A percentile compares a stretch with the other conserved stretches of the same genome.
Evolutionary conservation across 768 basidiomycete species (phyloP).

Genomic region (Hypsizygus marmoreus): DNA sequence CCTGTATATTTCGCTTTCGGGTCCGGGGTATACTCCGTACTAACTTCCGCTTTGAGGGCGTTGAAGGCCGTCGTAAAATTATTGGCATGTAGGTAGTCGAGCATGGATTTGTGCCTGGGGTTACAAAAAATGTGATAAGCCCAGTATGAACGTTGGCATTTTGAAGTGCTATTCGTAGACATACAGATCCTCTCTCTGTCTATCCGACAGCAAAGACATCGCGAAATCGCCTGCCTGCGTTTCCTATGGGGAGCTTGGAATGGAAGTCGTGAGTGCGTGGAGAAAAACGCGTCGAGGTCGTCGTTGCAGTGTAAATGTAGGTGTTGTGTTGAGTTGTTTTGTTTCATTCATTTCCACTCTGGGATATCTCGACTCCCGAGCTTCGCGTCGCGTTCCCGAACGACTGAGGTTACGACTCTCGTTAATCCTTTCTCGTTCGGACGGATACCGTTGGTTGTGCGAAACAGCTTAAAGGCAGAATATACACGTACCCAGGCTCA

Average conservation of each 20-base stretch:
- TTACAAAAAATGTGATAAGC: constrained; percentile 13
- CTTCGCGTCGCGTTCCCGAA: no score
- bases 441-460: no score
- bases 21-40: constrained; percentile 73
- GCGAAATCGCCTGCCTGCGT: background rate
- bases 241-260: background rate
- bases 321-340: constrained; percentile 19
- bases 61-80: constrained; percentile 65
- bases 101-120: constrained; percentile 74
- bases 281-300: constrained; percentile 15
- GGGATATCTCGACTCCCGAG: no score
- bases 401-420: no score
- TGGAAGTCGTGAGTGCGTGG: background rate
- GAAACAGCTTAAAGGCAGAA: no score
- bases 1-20: constrained; percentile 86
- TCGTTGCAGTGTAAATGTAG: constrained; percentile 3
- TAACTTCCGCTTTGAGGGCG: constrained; percentile 55
- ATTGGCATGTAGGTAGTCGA: constrained; percentile 72
- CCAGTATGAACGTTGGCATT: background rate
- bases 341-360: background rate
- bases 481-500: no score
- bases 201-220: constrained; percentile 35
- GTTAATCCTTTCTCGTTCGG: no score
- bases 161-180: constrained; percentile 11
- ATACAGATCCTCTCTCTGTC: constrained; percentile 34